Percentiles rank a stretch among this genome's conserved stretches.
phyloP scores from a whole-genome alignment of 495 filamentous ascomycete species.

The Aspergillus asperescens region DNA sequence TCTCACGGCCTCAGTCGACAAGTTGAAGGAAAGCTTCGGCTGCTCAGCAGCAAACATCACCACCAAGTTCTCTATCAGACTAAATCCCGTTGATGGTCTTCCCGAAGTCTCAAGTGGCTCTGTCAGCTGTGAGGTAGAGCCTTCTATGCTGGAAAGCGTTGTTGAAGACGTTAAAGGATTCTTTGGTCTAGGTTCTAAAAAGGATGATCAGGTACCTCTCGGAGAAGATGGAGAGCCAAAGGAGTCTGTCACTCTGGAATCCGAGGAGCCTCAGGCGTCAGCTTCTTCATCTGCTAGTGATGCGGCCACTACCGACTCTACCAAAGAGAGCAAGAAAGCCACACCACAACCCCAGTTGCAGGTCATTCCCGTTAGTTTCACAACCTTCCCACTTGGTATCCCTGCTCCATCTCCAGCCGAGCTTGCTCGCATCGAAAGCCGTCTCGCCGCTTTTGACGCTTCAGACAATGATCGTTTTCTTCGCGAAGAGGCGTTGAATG shows the following conservation, averaged over 20 bases:
- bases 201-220: constrained; percentile 71
- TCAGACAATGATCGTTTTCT: constrained; percentile 72
- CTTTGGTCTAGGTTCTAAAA: constrained; percentile 87
- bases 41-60: constrained; percentile 73
- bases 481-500: constrained; percentile 86
- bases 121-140: constrained; percentile 77
- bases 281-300: constrained; percentile 40
- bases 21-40: constrained; percentile 67
- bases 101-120: constrained; percentile 70
- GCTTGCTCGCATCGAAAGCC: constrained; percentile 60
- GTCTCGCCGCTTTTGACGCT: constrained; percentile 72
- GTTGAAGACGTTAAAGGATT: constrained; percentile 91
- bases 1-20: constrained; percentile 71
- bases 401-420: constrained; percentile 50
- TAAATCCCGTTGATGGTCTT: constrained; percentile 70
- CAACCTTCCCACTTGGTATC: constrained; percentile 56
- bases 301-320: constrained; percentile 41
- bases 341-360: constrained; percentile 60
- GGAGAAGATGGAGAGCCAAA: constrained; percentile 51
- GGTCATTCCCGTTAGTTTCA: constrained; percentile 63
- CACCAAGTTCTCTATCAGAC: constrained; percentile 69
- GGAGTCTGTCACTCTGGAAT: constrained; percentile 47
- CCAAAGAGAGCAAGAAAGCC: constrained; percentile 44
- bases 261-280: constrained; percentile 45
- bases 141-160: constrained; percentile 71